phyloP scores from a whole-genome alignment of 2,329 filamentous ascomycete species.

The Diaporthe citri region DNA sequence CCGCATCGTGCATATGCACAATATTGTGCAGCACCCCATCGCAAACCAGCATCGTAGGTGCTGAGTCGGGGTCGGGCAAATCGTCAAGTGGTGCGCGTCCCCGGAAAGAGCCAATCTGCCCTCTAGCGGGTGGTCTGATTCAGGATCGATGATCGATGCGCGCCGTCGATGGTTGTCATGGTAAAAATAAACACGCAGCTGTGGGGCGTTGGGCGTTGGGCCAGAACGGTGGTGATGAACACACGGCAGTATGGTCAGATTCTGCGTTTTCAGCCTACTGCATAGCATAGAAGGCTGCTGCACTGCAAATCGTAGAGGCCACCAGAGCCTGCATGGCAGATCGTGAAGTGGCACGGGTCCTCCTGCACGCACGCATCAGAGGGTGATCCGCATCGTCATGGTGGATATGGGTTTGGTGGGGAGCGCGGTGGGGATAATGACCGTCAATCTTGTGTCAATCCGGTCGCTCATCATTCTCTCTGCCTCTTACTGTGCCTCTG shows the following conservation, averaged over 20 bases:
- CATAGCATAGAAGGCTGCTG: neutral
- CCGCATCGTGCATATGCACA: slow-evolving; percentile 28
- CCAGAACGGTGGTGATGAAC: slow-evolving; percentile 29
- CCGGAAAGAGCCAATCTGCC: slow-evolving; percentile 1
- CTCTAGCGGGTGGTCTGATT: neutral
- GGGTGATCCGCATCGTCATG: slow-evolving; percentile 19
- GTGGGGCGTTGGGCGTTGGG: slow-evolving; percentile 27
- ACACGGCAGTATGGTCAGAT: neutral
- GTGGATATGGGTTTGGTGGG: slow-evolving; percentile 19
- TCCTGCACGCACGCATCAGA: slow-evolving; percentile 31
- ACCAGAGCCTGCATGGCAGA: slow-evolving; percentile 4
- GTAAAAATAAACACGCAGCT: slow-evolving; percentile 35
- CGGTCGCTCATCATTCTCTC: neutral
- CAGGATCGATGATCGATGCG: slow-evolving; percentile 33
- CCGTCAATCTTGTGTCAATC: slow-evolving; percentile 14
- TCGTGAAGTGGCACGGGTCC: slow-evolving; percentile 25
- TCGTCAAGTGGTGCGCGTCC: slow-evolving; percentile 1
- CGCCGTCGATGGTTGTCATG: neutral
- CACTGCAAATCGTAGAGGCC: neutral
- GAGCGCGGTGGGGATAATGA: neutral
- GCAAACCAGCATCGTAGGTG: neutral
- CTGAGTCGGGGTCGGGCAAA: neutral
- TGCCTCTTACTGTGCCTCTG: neutral
- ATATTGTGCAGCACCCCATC: slow-evolving; percentile 12
- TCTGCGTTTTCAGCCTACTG: slow-evolving; percentile 18